These are phyloP conservation scores for Sungouiella blattae DNA, from an alignment of 805 yeast genomes.

Conservation along the genomic window DNA sequence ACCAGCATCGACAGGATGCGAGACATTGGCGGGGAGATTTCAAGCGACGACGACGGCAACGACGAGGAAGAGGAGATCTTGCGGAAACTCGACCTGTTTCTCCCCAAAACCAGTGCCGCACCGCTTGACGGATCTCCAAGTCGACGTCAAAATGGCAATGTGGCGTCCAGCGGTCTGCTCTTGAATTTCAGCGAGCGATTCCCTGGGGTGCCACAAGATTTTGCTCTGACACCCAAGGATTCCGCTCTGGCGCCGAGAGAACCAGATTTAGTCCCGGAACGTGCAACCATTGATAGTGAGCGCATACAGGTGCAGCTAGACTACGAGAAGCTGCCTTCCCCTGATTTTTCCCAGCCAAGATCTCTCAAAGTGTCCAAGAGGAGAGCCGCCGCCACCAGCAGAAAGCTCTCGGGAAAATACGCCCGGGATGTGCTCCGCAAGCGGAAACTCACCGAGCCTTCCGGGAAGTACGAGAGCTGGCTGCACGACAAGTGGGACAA, in stretches of 20 bases:
- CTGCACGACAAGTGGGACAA: slow-evolving; percentile 30
- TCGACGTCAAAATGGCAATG: too few species aligned
- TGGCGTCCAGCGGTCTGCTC: background rate
- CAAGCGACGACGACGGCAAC: slow-evolving; percentile 1
- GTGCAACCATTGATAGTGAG: too few species aligned
- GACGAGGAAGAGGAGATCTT: slow-evolving; percentile 4
- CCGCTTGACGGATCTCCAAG: background rate
- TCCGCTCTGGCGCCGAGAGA: background rate
- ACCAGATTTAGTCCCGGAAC: background rate
- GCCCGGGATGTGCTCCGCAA: slow-evolving; percentile 16
- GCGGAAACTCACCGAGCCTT: background rate
- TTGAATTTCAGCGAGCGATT: background rate
- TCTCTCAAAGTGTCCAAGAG: background rate
- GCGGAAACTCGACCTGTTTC: slow-evolving; percentile 1
- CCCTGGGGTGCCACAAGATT: too few species aligned
- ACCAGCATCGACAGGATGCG: slow-evolving; percentile 18
- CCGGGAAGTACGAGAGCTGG: slow-evolving; percentile 19
- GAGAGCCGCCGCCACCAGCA: background rate
- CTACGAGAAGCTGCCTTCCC: too few species aligned
- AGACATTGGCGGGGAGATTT: slow-evolving; percentile 11
- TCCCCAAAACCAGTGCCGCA: slow-evolving; percentile 1
- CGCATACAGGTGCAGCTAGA: too few species aligned
- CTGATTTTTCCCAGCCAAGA: background rate
- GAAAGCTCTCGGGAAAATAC: slow-evolving; percentile 17
- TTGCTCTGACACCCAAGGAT: background rate